Percentiles rank a stretch among this genome's conserved stretches.
Evolutionary conservation across 805 yeast genomes (phyloP).

Genomic region (Wickerhamiella spandovensis): DNA sequence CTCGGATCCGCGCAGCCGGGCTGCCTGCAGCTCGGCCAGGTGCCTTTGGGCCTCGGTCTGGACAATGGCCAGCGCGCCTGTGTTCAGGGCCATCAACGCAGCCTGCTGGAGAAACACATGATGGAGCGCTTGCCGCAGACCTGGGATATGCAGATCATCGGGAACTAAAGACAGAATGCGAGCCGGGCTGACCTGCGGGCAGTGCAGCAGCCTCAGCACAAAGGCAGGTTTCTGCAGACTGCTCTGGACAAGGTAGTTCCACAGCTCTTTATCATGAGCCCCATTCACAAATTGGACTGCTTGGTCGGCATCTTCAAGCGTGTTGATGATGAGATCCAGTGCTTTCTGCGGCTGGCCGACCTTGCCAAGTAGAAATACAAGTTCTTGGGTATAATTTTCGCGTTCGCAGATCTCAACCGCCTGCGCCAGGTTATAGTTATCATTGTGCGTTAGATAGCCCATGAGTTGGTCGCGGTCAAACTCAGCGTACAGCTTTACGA

Average conservation of each 20-base stretch:
- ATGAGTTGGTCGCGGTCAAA: slow-evolving; percentile 43
- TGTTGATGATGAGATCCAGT: slow-evolving; percentile 57
- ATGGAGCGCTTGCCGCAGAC: slow-evolving; percentile 45
- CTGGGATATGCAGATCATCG: slow-evolving; percentile 45
- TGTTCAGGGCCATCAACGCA: slow-evolving; percentile 34
- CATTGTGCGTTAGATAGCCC: slow-evolving; percentile 43
- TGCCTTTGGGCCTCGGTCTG: slow-evolving; percentile 35
- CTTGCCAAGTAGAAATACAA: slow-evolving; percentile 68
- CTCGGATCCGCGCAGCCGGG: slow-evolving; percentile 25
- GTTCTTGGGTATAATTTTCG: slow-evolving; percentile 45
- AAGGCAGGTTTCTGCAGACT: slow-evolving; percentile 65
- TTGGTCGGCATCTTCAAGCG: slow-evolving; percentile 60
- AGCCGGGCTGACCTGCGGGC: slow-evolving; percentile 39
- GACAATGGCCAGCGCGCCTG: slow-evolving; percentile 42
- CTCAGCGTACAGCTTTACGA: slow-evolving; percentile 50
- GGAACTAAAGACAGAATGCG: slow-evolving; percentile 57
- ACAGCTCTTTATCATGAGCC: slow-evolving; percentile 58
- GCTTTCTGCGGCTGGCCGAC: slow-evolving; percentile 74
- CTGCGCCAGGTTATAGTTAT: slow-evolving; percentile 46
- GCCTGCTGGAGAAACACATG: slow-evolving; percentile 54
- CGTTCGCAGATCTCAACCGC: slow-evolving; percentile 58
- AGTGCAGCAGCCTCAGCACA: slow-evolving; percentile 56
- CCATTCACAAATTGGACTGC: slow-evolving; percentile 70
- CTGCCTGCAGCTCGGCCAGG: slow-evolving; percentile 22
- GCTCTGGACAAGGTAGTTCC: slow-evolving; percentile 62